phyloP scores from a whole-genome alignment of 2,329 filamentous ascomycete species.

The Apiospora saccharicola region DNA sequence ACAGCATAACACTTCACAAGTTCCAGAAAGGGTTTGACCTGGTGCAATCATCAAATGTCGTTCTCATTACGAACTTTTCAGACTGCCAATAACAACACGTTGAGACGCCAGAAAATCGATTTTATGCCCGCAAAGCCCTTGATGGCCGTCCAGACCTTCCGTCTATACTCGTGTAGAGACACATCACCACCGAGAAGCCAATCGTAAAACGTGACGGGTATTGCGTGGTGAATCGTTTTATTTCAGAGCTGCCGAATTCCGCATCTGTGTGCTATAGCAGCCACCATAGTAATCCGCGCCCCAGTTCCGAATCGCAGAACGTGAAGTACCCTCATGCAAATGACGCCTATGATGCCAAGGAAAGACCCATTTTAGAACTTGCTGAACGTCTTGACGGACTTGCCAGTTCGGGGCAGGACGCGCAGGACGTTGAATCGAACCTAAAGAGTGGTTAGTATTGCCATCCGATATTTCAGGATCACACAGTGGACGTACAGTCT shows the following conservation, averaged over 20 bases:
- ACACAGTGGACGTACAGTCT: slow-evolving; percentile 80
- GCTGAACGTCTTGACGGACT: slow-evolving; percentile 95
- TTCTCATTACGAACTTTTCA: slow-evolving; percentile 19
- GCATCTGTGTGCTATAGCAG: slow-evolving; percentile 43
- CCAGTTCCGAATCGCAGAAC: slow-evolving; percentile 45
- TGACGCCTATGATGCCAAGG: slow-evolving; percentile 60
- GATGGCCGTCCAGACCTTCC: slow-evolving; percentile 18
- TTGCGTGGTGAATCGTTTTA: slow-evolving; percentile 36
- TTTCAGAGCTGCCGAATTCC: slow-evolving; percentile 43
- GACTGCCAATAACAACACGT: slow-evolving; percentile 20
- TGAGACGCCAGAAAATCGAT: slow-evolving; percentile 20
- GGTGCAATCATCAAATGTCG: slow-evolving; percentile 17
- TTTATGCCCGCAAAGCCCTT: slow-evolving; percentile 21
- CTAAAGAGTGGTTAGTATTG: slow-evolving; percentile 52
- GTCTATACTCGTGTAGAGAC: slow-evolving; percentile 10
- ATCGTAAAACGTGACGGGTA: slow-evolving; percentile 21
- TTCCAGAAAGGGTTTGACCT: not conserved
- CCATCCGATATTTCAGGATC: slow-evolving; percentile 17
- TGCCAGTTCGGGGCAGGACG: slow-evolving; percentile 96
- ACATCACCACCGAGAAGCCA: slow-evolving; percentile 19
- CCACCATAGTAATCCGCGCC: slow-evolving; percentile 43
- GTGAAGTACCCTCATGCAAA: slow-evolving; percentile 55
- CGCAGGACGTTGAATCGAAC: slow-evolving; percentile 99
- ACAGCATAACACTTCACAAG: not conserved
- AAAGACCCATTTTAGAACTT: slow-evolving; percentile 84